Evolutionary conservation across 257 asterid species (phyloP), one percentile per base, ranked within the genome.

Genomic region (Solanum peruvianum): DNA sequence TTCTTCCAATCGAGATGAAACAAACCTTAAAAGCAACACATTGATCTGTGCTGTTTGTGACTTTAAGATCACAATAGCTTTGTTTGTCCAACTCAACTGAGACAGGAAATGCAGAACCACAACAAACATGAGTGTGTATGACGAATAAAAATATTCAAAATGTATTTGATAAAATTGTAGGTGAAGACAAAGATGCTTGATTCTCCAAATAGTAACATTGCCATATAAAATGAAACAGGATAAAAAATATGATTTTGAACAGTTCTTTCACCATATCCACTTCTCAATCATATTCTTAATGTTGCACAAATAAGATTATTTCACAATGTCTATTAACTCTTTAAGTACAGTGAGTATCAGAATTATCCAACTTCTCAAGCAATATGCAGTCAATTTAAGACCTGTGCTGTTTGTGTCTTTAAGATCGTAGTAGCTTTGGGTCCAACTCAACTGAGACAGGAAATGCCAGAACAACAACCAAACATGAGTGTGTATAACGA

Each of bases 11-110:
- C 14, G 20, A 49, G 67, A 23, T 29, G 81, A 14, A 84, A 39
- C 41, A n/a, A 88, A 94, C 98, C 98, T 95, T 95, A 87, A 94
- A 96, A 91, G 97, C 97, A 92, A 96, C 94, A 91, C 90, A 87
- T 21, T 94, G 88, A 89, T 94, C 98, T 27, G 98, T 93, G 71
- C 90, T 92, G 91, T 94, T 96, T 49, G 96, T 87, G 87, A 94
- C 94, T 91, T 93, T 94, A 87, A 96, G 94, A 89, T 94, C 96
- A 90, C 98, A 93, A 84, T 89, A 94, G 88, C 96, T 96, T 87
- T 92, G 98, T 91, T 94, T 94, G 85, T 94, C 98, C 88, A 93
- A 90, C 91, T 95, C 98, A 93, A 95, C 98, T 95, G 84, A 82
- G 31, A 88, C 87, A 41, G 84, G 77, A 15, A 80, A 85, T 33